Base-by-base conservation (phyloP, 768 basidiomycete genomes). In the Lactifluus piperatus region DNA sequence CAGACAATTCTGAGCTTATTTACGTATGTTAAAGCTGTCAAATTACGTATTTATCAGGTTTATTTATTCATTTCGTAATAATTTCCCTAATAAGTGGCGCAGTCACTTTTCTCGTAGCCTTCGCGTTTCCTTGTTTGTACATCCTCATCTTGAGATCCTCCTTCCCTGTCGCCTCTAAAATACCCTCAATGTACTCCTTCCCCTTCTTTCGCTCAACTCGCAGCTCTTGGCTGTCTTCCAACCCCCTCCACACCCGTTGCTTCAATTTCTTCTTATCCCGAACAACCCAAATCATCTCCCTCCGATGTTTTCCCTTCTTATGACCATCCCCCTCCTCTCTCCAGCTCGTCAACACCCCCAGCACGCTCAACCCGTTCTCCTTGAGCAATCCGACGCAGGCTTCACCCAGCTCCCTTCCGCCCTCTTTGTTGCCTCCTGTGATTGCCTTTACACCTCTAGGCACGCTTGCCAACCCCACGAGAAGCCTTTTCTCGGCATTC, bases 291-390 rank as follows among this genome's bases (percentile, higher is more conserved):
- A 85, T 71, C 71, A 83, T 73, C 73, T 91, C 85, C 45, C 91
- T 74, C 61, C 76, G 78, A 57, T 83, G 79, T 64, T 88, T 87
- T 43, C 77, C 73, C 59, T 75, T 77, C 60, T 74, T 75, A 32
- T 75, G 74, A 43, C 67, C 65, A 57, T 88, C 86, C 39, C 75
- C 72, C 56, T 75, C 76, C 58, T 75, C 76, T 44, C 73, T 75
- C 75, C 82, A 95, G 0, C 83, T 80, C 5, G 92, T 94, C 44
- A 97, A 77, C 34, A 94, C 79, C 1, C 93, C 94, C 1, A 90
- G 81, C 24, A 91, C 73, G 8, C 80, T 76, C 5, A 97, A 72
- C 0, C 73, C 73, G 13, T 82, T 79, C 59, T 87, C 81, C 9
- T 72, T 70, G 80, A 91, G 85, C 83, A 85, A 97, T 27, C 45